A percentile compares a stretch with the other conserved stretches of the same genome.
These are phyloP conservation scores for Knufia petricola DNA, from an alignment of 2,329 filamentous ascomycete genomes.

Conservation along the genomic window DNA sequence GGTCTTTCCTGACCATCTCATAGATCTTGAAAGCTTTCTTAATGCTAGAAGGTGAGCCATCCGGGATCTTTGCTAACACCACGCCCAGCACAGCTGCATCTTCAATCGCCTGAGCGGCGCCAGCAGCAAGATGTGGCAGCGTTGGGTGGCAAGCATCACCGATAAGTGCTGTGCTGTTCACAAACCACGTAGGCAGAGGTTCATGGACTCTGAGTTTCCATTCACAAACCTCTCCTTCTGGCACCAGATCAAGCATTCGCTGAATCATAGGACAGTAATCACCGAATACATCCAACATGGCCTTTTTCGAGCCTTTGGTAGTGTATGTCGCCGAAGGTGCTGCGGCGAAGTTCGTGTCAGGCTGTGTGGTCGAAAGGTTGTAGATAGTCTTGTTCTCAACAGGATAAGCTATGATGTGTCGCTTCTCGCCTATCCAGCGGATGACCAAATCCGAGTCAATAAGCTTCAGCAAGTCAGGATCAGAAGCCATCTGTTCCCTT, in stretches of 20 bases:
- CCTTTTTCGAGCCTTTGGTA: slow-evolving; percentile 50
- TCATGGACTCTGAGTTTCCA: slow-evolving; percentile 56
- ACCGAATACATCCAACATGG: slow-evolving; percentile 50
- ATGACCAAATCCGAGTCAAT: slow-evolving; percentile 49
- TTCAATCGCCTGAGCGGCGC: slow-evolving; percentile 56
- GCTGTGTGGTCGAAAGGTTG: slow-evolving; percentile 56
- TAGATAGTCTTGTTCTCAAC: slow-evolving; percentile 55
- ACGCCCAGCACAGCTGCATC: slow-evolving; percentile 50
- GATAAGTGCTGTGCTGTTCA: slow-evolving; percentile 43
- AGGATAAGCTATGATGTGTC: slow-evolving; percentile 60
- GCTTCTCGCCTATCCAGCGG: slow-evolving; percentile 56
- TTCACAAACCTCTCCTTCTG: slow-evolving; percentile 56
- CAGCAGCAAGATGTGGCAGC: slow-evolving; percentile 54
- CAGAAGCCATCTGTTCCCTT: slow-evolving; percentile 35
- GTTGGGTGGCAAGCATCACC: slow-evolving; percentile 56
- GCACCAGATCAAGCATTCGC: slow-evolving; percentile 51
- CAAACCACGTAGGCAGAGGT: slow-evolving; percentile 53
- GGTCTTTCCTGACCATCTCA: slow-evolving; percentile 46
- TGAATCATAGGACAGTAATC: slow-evolving; percentile 54
- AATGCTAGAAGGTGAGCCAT: slow-evolving; percentile 38
- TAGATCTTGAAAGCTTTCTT: slow-evolving; percentile 47
- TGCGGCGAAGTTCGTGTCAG: slow-evolving; percentile 50
- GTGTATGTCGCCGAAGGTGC: slow-evolving; percentile 54
- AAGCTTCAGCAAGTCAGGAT: slow-evolving; percentile 46
- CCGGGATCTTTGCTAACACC: slow-evolving; percentile 41